Evolutionary conservation across 495 filamentous ascomycete genomes (phyloP), one percentile per base, ranked within the genome.

Genomic region (Talaromyces proteolyticus): DNA sequence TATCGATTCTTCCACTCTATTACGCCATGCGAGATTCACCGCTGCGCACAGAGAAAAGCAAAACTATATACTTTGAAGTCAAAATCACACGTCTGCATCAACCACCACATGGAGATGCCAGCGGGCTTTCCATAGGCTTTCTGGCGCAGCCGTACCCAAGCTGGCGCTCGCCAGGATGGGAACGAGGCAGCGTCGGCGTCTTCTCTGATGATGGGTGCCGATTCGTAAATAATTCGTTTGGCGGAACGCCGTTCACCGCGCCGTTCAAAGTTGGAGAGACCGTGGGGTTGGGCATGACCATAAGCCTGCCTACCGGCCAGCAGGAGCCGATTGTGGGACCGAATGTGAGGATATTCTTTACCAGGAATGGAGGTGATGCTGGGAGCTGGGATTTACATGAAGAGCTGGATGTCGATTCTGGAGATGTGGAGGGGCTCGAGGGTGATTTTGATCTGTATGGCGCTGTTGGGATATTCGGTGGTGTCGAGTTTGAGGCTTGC

Each of bases 161-260:
- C 0, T 96, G 90, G 77, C 79, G 92, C 38, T 78, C 93, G 49
- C 92, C 92, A 0, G 92, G 92, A 2, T 96, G 92, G 92, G 85
- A 97, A 60, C 73, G 91, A 23, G 91, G 80, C 2, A 87, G 84
- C 41, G 59, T 96, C n/a, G 92, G 78, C 6, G 84, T 96, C 10
- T 93, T 95, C 57, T 86, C 87, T 3, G 92, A 97, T 61, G 92
- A 97, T 63, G 92, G 92, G 10, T 82, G 87, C 56, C 77, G 81
- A 55, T 97, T 88, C 63, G 76, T 93, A 52, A 94, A 96, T 69
- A 88, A 96, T 59, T 77, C 79, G 1, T 90, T 76, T 73, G 92
- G 92, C 19, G 92, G 92, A 2, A 82, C 79, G 53, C 74, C 84
- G 48, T 95, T 96, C 60, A 79, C 78, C 0, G 44, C n/a, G 19